These are phyloP conservation scores for Aspergillus baeticus DNA, from an alignment of 495 filamentous ascomycete genomes.

Conservation along the genomic window DNA sequence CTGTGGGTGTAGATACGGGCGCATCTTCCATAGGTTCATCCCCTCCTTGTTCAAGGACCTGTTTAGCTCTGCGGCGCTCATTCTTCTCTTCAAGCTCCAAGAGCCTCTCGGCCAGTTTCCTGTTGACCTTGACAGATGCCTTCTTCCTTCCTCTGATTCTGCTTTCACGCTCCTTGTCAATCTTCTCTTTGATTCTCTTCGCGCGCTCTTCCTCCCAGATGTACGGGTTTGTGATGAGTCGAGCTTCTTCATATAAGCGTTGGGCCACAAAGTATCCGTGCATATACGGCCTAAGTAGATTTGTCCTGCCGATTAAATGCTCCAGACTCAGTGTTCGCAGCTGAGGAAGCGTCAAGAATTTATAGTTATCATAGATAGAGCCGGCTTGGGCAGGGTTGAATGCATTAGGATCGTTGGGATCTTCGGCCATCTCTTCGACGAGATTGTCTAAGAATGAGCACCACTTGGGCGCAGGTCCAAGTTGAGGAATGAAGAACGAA, in stretches of 20 bases:
- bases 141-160: constrained; percentile 92
- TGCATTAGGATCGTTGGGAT: constrained; percentile 65
- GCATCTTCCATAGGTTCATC: constrained; percentile 48
- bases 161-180: constrained; percentile 89
- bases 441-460: constrained; percentile 95
- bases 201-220: constrained; percentile 85
- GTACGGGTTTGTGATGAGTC: constrained; percentile 87
- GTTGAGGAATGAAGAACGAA: constrained; percentile 92
- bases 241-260: constrained; percentile 89
- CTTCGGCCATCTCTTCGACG: constrained; percentile 97
- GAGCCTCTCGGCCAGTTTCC: constrained; percentile 78
- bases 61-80: constrained; percentile 60
- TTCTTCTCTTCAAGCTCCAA: constrained; percentile 77
- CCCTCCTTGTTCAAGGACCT: constrained; percentile 55
- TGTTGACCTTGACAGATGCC: constrained; percentile 86
- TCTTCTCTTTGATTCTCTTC: constrained; percentile 85
- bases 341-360: constrained; percentile 87
- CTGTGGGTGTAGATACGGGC: constrained; percentile 15
- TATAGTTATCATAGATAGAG: constrained; percentile 96
- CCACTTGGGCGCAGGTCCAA: constrained; percentile 91
- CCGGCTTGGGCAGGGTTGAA: constrained; percentile 52
- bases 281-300: constrained; percentile 91
- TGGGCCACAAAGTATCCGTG: constrained; percentile 97
- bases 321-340: constrained; percentile 76
- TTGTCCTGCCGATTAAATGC: constrained; percentile 83